Base-by-base conservation (phyloP, 225 moss, liverwort and hornwort genomes). In the Antitrichia curtipendula region DNA sequence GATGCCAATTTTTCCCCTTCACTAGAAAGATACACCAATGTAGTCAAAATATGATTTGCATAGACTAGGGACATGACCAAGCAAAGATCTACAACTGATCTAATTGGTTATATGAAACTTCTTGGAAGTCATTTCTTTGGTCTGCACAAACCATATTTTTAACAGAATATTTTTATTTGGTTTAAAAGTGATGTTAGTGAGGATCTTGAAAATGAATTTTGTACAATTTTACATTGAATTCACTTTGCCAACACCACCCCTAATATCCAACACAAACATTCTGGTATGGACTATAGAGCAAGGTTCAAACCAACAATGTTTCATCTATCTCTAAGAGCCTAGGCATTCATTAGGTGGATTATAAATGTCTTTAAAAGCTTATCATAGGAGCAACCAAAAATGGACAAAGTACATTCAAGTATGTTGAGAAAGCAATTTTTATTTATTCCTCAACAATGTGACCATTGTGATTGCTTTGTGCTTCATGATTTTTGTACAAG, bases 61-160 rank as follows among this genome's bases (percentile, higher is more conserved):
- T 74, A 49, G 49, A 17, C 45, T 28, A 72, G 4, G 4, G 19
- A 31, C 7, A 31, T 19, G 19, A 49, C 2, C 12, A 74, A 74
- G 7, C 18, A 11, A 32, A 49, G 49, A 31, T 73, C 31, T 0
- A 7, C 12, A 47, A 4, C 0, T 45, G 0, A 6, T 73, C 7
- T 18, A 29, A 2, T 19, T 72, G 18, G 11, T 49, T 1, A 31
- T 19, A 4, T 7, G 7, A 73, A 12, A 32, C 20, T 74, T 74
- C 4, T 49, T 49, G 4, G 19, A 1, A 73, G 12, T 49, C 12
- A 74, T 49, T 32, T 74, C 0, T 74, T 28, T 49, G 7, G 32
- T 31, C 7, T 20, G 12, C 4, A 31, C 0, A 0, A 1, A 74
- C 12, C 12, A 31, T 49, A 49, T 49, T 49, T 73, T 1, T 2